Evolutionary conservation across 371 early-diverging fungal species (phyloP).

Genomic region (Phascolomyces articulosus): DNA sequence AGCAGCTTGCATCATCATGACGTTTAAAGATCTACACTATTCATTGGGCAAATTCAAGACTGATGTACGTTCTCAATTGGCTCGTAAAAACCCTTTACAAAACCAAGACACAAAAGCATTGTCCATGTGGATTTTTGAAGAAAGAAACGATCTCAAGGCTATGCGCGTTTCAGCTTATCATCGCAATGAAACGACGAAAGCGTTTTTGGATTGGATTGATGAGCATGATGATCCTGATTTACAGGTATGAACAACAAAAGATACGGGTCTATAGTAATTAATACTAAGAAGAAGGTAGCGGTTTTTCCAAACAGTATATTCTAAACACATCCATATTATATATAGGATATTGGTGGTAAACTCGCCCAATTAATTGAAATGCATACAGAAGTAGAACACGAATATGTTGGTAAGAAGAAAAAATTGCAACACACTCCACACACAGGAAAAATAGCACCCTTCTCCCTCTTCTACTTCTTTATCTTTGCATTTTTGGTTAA

Average conservation of each 20-base stretch:
- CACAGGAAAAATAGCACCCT: too few species aligned
- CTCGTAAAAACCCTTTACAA: slow-evolving; percentile 41
- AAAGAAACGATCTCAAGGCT: slow-evolving; percentile 34
- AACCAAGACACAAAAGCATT: slow-evolving; percentile 40
- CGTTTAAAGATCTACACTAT: slow-evolving; percentile 43
- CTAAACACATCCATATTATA: too few species aligned
- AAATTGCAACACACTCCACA: too few species aligned
- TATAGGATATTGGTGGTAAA: slow-evolving; percentile 36
- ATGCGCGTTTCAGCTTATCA: slow-evolving; percentile 35
- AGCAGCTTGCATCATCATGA: too few species aligned
- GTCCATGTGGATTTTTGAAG: slow-evolving; percentile 47
- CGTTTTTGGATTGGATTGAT: slow-evolving; percentile 33
- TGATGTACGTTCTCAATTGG: slow-evolving; percentile 37
- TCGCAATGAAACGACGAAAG: slow-evolving; percentile 34
- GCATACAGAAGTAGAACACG: slow-evolving; percentile 35
- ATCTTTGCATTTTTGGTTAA: too few species aligned
- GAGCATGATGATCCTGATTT: slow-evolving; percentile 20
- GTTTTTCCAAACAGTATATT: too few species aligned
- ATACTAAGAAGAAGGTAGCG: too few species aligned
- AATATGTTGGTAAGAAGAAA: slow-evolving; percentile 37
- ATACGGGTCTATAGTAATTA: too few species aligned
- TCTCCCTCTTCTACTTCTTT: not conserved
- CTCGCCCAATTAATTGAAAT: slow-evolving; percentile 32
- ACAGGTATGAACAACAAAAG: slow-evolving; percentile 12
- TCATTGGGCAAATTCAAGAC: slow-evolving; percentile 34